Conservation (phyloP, 805 yeast genomes). For the Candida tibetensis region DNA sequence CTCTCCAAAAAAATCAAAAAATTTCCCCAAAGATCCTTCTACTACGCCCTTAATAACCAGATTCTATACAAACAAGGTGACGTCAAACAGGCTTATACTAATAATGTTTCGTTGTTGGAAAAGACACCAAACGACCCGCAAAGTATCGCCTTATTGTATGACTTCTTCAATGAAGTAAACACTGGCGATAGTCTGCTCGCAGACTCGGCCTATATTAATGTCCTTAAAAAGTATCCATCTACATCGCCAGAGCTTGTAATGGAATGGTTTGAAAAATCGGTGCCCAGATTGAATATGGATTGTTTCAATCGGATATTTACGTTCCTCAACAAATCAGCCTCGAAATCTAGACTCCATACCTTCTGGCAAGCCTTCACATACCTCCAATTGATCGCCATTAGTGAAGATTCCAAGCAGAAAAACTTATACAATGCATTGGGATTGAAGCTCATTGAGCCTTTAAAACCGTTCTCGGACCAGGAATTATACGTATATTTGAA, state of each 20-base stretch:
- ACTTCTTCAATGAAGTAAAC: conserved; percentile 30
- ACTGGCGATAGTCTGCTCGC: conserved; percentile 10
- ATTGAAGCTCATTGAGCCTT: conserved; percentile 49
- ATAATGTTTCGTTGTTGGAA: conserved; percentile 23
- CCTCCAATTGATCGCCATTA: conserved; percentile 37
- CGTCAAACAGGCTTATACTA: conserved; percentile 29
- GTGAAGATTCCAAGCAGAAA: conserved; percentile 42
- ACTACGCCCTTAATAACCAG: conserved; percentile 44
- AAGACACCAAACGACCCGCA: conserved; percentile 54
- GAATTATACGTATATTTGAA: conserved; percentile 61
- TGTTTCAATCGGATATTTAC: conserved; percentile 55
- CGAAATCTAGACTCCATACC: conserved; percentile 27
- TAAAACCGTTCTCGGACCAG: conserved; percentile 59
- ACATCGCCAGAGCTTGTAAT: conserved; percentile 42
- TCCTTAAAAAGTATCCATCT: conserved; percentile 55
- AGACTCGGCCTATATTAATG: conserved; percentile 49
- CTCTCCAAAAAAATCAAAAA: conserved; percentile 48
- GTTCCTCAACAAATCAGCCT: conserved; percentile 29
- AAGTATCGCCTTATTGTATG: conserved; percentile 47
- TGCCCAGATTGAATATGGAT: conserved; percentile 45
- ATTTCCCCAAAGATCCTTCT: conserved; percentile 56
- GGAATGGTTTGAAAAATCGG: conserved; percentile 57
- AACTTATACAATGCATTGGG: conserved; percentile 61
- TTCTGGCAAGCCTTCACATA: conserved; percentile 59
- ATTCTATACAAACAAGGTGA: conserved; percentile 33